Evolutionary conservation across 306 rosid species (phyloP), one percentile per base, ranked within the genome.

Genomic region (Chamaecrista fasciculata): DNA sequence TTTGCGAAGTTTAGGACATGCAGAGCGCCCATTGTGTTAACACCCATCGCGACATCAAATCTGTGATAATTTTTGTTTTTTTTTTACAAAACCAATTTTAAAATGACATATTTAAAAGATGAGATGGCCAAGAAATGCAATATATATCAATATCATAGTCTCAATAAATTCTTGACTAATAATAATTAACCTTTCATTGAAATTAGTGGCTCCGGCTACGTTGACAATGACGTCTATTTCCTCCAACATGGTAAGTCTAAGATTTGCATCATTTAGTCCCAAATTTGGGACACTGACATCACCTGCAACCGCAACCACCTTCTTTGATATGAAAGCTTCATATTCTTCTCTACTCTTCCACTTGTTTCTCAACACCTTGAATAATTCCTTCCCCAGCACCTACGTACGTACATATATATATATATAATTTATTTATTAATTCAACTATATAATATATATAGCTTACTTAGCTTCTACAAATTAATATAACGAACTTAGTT

Each of bases 351-450:
- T 82, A n/a, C n/a, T n/a, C n/a, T n/a, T n/a, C 82, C 63, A 62
- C 28, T 72, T 82, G 16, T 80, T 76, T 78, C 58, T 78, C 8
- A 84, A 15, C 61, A 79, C 46, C 71, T 67, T 55, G 29, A 84
- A 87, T 46, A 87, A 33, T 11, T 87, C 87, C 37, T 87, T 92
- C 37, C 63, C 65, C 42, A 89, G 14, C 11, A 89, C 80, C 95
- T n/a, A n/a, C n/a, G n/a, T n/a, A n/a, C n/a, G n/a, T n/a, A n/a
- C n/a, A n/a, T n/a, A n/a, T n/a, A n/a, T n/a, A n/a, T n/a, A n/a
- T n/a, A n/a, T n/a, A n/a, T n/a, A n/a, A n/a, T n/a, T n/a, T n/a
- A n/a, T n/a, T n/a, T n/a, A n/a, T n/a, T n/a, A n/a, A n/a, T n/a
- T n/a, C n/a, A n/a, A n/a, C n/a, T n/a, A n/a, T n/a, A n/a, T n/a